Conservation (phyloP, 2,329 filamentous ascomycete genomes). For the Sclerotinia minor region DNA sequence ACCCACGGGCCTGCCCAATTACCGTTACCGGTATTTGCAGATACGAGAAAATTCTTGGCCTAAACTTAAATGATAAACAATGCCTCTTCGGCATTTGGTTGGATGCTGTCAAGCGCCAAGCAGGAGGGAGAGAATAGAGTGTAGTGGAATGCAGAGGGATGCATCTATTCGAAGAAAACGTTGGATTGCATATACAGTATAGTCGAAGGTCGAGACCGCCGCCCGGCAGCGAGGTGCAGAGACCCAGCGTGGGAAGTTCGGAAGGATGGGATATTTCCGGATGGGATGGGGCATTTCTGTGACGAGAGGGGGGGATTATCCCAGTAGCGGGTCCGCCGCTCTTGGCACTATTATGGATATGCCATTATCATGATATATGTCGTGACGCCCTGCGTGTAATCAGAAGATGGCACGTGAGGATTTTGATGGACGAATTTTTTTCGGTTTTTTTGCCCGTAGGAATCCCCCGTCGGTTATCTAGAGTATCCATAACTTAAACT, state of each 20-base stretch:
- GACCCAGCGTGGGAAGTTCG: not conserved
- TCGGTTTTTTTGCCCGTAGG: too few relatives aligned
- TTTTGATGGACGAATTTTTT: too few relatives aligned
- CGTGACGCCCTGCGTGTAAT: not conserved
- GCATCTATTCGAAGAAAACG: not conserved
- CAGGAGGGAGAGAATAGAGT: not conserved
- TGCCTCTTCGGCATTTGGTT: not conserved
- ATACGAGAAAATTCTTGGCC: constrained; percentile 13
- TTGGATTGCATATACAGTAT: too few relatives aligned
- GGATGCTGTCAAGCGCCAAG: not conserved
- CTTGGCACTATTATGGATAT: constrained; percentile 1
- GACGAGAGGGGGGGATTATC: not conserved
- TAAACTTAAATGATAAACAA: not conserved
- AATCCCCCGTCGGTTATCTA: not conserved
- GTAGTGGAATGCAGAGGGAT: not conserved
- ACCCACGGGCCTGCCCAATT: not conserved
- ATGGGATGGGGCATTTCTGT: not conserved
- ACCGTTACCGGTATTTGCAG: not conserved
- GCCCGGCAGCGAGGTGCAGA: not conserved
- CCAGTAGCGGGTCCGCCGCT: not conserved
- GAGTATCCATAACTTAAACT: not conserved
- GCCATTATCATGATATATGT: not conserved
- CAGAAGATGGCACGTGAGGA: not conserved
- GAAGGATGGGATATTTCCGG: not conserved
- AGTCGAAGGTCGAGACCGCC: not conserved